Base-by-base conservation (phyloP, 1,139 yeast species). In the Trichomonascaceae sp. region DNA sequence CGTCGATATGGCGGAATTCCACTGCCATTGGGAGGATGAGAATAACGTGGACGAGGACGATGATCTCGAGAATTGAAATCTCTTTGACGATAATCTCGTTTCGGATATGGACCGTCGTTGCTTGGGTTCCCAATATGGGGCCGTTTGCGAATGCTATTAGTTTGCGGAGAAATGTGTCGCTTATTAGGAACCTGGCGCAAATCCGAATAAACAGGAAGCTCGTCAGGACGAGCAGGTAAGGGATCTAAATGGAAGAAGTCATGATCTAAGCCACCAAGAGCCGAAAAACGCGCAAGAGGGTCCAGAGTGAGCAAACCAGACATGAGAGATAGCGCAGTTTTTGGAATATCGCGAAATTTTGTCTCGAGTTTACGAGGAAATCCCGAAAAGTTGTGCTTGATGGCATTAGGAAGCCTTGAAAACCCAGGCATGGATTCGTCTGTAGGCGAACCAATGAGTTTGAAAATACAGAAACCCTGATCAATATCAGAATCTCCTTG, bases 401-500 rank as follows among this genome's bases (percentile, higher is more conserved):
- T 63, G 36, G 81, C 76, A 12, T 86, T 85, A 2, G 95, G 95
- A 50, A 90, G 74, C 50, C 74, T 66, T 43, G 76, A 75, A 51
- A 82, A 87, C 51, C 80, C 81, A 2, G 88, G 85, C 90, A 88
- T 87, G 47, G 74, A 76, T 8, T 74, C 75, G 13, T 74, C 74
- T 9, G 77, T 78, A 0, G 99, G 97, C 0, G 91, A 78, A 0
- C 99, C 99, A 51, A 91, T 74, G 49, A 93, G 72, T 61, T 82
- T 81, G 68, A 93, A 93, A 8, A 93, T 86, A 36, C 81, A 73
- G 63, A 84, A 85, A 0, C 95, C 89, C 72, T 95, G 99, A 66
- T 93, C 96, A n/a, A 87, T 70, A 67, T 95, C 99, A 0, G 93
- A 80, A 55, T 80, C 77, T 0, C 99, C 99, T 50, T 83, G 90